Evolutionary conservation across 2,329 filamentous ascomycete genomes (phyloP).

Genomic region (Diaporthe velutina): DNA sequence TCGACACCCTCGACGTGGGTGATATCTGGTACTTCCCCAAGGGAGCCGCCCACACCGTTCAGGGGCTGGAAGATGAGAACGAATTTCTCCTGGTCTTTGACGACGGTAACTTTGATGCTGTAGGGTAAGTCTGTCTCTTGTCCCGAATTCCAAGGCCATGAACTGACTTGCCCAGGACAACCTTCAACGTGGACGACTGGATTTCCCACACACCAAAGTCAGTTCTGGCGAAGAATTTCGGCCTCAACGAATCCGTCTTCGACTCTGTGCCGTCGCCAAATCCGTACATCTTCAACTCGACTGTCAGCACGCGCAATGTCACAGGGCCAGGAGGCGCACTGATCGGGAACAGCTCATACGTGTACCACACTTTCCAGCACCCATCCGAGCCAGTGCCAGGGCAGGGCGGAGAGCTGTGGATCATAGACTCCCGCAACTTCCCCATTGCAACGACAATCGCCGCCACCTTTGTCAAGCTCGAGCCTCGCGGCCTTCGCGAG

Average conservation of each 20-base stretch:
- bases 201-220: conserved; percentile 73
- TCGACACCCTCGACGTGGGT: conserved; percentile 68
- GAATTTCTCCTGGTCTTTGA: conserved; percentile 70
- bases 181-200: conserved; percentile 81
- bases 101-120: conserved; percentile 13
- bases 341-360: conserved; percentile 71
- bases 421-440: conserved; percentile 77
- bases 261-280: conserved; percentile 67
- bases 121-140: not conserved
- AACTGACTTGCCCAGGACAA: conserved; percentile 57
- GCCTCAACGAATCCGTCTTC: conserved; percentile 71
- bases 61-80: conserved; percentile 75
- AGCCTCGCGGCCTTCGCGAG: conserved; percentile 74
- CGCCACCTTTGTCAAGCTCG: conserved; percentile 72
- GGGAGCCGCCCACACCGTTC: conserved; percentile 73
- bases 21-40: conserved; percentile 80
- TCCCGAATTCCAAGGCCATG: fast-evolving
- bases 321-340: conserved; percentile 59
- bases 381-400: conserved; percentile 69
- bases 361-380: conserved; percentile 71
- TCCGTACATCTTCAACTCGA: conserved; percentile 73
- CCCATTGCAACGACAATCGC: conserved; percentile 76
- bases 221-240: conserved; percentile 78
- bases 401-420: conserved; percentile 71
- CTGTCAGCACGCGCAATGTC: conserved; percentile 61